A percentile compares a stretch with the other conserved stretches of the same genome.
phyloP scores from a whole-genome alignment of 228 moss, liverwort and hornwort species.

The Sphagnum fallax region DNA sequence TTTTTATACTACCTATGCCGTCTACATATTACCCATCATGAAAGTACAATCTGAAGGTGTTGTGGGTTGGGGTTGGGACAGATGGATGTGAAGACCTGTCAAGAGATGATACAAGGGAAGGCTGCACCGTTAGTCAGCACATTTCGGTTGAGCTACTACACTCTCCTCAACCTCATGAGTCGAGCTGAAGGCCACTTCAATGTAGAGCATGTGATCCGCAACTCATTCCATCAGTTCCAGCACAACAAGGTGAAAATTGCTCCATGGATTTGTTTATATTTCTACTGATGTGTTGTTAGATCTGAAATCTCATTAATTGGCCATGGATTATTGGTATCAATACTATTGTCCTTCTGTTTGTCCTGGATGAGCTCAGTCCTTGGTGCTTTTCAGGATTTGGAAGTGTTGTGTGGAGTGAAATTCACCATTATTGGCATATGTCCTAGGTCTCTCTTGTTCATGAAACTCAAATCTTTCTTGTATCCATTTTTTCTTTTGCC shows the following conservation, averaged over 20 bases:
- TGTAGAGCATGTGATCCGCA: slow-evolving; percentile 76
- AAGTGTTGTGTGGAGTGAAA: too few species aligned
- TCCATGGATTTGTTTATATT: slow-evolving; percentile 1
- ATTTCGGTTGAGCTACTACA: slow-evolving; percentile 91
- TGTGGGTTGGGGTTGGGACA: slow-evolving; percentile 17
- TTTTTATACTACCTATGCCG: too few species aligned
- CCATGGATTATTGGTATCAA: too few species aligned
- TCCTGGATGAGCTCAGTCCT: too few species aligned
- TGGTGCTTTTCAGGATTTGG: too few species aligned
- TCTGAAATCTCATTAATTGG: too few species aligned
- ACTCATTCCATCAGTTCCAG: slow-evolving; percentile 97
- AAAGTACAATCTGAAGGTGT: too few species aligned
- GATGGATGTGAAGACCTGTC: slow-evolving; percentile 89
- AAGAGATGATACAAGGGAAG: slow-evolving; percentile 93
- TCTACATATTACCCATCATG: too few species aligned
- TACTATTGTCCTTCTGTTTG: too few species aligned
- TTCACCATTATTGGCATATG: neutral
- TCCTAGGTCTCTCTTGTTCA: neutral
- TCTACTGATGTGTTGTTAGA: slow-evolving; percentile 2
- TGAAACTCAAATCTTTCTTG: neutral
- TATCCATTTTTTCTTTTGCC: too few species aligned
- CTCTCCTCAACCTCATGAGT: slow-evolving; percentile 97
- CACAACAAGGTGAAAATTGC: slow-evolving; percentile 74
- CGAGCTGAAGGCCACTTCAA: slow-evolving; percentile 91
- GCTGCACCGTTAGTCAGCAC: slow-evolving; percentile 90